phyloP scores from a whole-genome alignment of 768 basidiomycete species.

The Dentipellis sp. region DNA sequence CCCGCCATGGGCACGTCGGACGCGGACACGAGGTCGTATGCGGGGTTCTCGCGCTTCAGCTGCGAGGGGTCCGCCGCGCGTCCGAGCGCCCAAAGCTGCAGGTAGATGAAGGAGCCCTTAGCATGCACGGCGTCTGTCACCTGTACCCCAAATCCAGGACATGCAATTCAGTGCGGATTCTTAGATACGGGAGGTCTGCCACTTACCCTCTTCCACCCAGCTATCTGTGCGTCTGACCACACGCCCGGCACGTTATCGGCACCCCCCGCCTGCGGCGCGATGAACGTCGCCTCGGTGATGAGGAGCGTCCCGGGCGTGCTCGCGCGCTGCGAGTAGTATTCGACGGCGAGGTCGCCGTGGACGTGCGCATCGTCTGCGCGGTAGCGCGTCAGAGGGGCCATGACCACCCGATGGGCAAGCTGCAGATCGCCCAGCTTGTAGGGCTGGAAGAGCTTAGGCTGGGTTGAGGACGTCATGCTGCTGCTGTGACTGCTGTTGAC shows the following conservation, averaged over 20 bases:
- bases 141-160: constrained; percentile 14
- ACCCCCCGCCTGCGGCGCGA: constrained; percentile 42
- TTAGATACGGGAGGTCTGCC: no score
- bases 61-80: constrained; percentile 20
- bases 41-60: constrained; percentile 15
- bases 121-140: constrained; percentile 34
- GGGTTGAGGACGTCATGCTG: no score
- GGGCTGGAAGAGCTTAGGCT: background rate
- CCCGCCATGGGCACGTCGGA: constrained; percentile 16
- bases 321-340: constrained; percentile 42
- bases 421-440: background rate
- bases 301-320: constrained; percentile 41
- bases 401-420: constrained; percentile 41
- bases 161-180: no score
- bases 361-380: constrained; percentile 29
- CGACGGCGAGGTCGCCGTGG: constrained; percentile 25
- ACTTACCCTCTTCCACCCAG: constrained; percentile 43
- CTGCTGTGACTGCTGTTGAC: no score
- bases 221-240: constrained; percentile 40
- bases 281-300: constrained; percentile 49
- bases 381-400: constrained; percentile 44
- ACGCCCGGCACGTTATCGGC: constrained; percentile 34
- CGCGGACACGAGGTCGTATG: constrained; percentile 18
- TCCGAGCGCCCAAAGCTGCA: constrained; percentile 43
- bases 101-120: constrained; percentile 31